These are phyloP conservation scores for sweet orange (Citrus sinensis) DNA, from an alignment of 345 rosid species.

Conservation along the genomic window DNA sequence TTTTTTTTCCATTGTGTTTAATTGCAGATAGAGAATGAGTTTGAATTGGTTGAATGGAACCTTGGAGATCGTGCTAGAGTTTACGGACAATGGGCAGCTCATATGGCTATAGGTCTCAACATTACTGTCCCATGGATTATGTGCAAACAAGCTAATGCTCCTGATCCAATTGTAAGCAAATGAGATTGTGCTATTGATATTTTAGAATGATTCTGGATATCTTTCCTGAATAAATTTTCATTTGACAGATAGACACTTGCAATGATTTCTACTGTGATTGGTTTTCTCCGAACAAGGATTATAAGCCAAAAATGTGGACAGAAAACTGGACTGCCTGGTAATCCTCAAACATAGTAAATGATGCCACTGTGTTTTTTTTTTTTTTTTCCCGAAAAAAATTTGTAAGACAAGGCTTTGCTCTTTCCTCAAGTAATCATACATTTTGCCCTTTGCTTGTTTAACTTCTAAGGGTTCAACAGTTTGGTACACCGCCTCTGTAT, in stretches of 20 bases:
- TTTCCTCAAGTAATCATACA: not conserved
- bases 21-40: constrained; percentile 89
- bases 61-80: constrained; percentile 77
- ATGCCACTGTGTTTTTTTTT: not conserved
- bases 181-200: no score
- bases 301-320: constrained; percentile 94
- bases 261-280: constrained; percentile 85
- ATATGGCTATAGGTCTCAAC: constrained; percentile 79
- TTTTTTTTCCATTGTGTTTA: not conserved
- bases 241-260: constrained; percentile 72
- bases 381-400: no score
- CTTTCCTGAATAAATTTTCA: not conserved
- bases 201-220: not conserved
- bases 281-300: constrained; percentile 54
- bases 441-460: not conserved
- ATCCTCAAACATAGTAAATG: not conserved
- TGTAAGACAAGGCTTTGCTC: not conserved
- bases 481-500: constrained; percentile 61
- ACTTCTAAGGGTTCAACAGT: constrained; percentile 48
- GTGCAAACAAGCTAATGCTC: constrained; percentile 99
- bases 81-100: constrained; percentile 80
- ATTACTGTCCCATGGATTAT: constrained; percentile 98
- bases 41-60: constrained; percentile 81
- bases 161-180: constrained; percentile 67
- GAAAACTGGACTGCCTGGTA: constrained; percentile 98